Percentiles rank a stretch among this genome's conserved stretches.
Conservation (phyloP, 495 filamentous ascomycete species). For the Hypoxylon perforatum region DNA sequence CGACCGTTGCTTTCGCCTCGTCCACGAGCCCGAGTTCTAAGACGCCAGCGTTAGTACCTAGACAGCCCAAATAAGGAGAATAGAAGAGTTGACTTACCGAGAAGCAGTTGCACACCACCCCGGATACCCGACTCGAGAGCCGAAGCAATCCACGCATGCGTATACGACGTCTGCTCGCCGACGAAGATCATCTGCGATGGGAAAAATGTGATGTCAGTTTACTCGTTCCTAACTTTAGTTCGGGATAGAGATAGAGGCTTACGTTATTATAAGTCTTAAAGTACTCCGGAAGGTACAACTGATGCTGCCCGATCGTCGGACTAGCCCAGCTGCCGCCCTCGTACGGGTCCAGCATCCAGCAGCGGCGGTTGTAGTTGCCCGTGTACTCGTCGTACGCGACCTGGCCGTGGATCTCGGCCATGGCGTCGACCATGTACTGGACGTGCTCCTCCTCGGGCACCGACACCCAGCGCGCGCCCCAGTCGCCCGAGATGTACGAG, state of each 20-base stretch:
- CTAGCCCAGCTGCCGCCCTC: conserved; percentile 66
- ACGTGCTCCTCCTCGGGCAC: conserved; percentile 65
- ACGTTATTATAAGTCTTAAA: conserved; percentile 73
- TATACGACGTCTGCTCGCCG: conserved; percentile 78
- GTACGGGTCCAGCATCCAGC: conserved; percentile 68
- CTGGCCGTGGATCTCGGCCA: conserved; percentile 70
- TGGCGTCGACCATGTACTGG: conserved; percentile 64
- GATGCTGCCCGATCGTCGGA: conserved; percentile 69
- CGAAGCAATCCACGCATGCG: conserved; percentile 78
- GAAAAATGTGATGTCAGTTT: not conserved
- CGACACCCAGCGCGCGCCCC: conserved; percentile 57
- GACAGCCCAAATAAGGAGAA: not conserved
- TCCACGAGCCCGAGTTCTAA: conserved; percentile 72
- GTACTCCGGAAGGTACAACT: conserved; percentile 74
- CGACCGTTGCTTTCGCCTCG: conserved; percentile 71
- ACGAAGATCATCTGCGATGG: conserved; percentile 67
- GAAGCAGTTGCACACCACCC: conserved; percentile 70
- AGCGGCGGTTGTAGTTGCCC: conserved; percentile 66
- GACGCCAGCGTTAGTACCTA: conserved; percentile 7
- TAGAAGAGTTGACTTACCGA: conserved; percentile 48
- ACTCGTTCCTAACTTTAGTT: not conserved
- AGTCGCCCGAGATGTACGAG: conserved; percentile 60
- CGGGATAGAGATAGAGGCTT: conserved; percentile 9
- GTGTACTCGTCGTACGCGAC: conserved; percentile 67
- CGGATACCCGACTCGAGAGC: conserved; percentile 74